phyloP scores from a whole-genome alignment of 495 filamentous ascomycete genomes.

The Penicillium subrubescens region DNA sequence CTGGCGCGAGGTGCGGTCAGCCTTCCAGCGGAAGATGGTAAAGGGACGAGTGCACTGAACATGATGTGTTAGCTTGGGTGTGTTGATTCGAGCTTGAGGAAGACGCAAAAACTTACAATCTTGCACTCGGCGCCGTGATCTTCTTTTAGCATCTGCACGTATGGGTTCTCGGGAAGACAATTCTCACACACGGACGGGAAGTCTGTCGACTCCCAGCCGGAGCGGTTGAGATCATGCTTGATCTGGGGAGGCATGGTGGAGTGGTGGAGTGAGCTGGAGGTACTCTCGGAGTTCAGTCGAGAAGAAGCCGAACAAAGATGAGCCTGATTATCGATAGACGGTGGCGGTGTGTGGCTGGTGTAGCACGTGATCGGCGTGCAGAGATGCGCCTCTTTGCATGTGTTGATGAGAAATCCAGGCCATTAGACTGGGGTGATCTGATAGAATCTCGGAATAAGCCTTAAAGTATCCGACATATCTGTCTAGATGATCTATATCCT shows the following conservation, averaged over 20 bases:
- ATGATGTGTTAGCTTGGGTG: not conserved
- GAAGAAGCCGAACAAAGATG: not conserved
- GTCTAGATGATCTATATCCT: not conserved
- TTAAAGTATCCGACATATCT: not conserved
- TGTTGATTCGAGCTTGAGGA: not conserved
- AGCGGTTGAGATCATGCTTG: constrained; percentile 96
- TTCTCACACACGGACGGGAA: constrained; percentile 68
- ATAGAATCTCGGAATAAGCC: constrained; percentile 8
- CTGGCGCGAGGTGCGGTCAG: constrained; percentile 81
- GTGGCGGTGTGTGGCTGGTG: constrained; percentile 25
- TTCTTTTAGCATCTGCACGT: constrained; percentile 98
- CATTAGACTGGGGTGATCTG: not conserved
- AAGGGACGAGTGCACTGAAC: constrained; percentile 84
- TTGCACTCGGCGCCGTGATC: constrained; percentile 78
- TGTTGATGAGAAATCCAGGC: not conserved
- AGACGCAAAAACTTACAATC: constrained; percentile 39
- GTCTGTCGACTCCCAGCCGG: constrained; percentile 91
- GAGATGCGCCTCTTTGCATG: not conserved
- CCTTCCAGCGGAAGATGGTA: constrained; percentile 94
- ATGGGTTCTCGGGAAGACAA: constrained; percentile 94
- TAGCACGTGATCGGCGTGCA: constrained; percentile 1
- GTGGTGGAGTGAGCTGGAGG: not conserved
- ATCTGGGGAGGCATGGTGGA: constrained; percentile 61
- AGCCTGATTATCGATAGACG: constrained; percentile 17
- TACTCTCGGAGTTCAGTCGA: constrained; percentile 1